These are phyloP conservation scores for Actinomortierella ambigua DNA, from an alignment of 371 early-diverging fungal species.

Conservation along the genomic window DNA sequence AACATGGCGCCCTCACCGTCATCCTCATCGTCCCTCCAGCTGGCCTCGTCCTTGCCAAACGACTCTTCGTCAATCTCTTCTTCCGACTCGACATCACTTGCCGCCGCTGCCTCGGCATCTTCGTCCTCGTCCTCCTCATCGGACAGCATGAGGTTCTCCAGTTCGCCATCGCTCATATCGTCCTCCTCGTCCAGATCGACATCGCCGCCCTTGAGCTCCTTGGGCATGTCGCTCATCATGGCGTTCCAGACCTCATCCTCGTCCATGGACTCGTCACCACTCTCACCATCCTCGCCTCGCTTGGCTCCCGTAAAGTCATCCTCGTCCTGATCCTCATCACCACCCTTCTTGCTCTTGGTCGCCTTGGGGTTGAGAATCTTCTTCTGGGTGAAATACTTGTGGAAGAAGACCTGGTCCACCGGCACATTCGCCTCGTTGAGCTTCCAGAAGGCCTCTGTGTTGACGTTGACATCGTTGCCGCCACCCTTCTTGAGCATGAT, in stretches of 20 bases:
- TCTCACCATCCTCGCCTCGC: conserved; percentile 47
- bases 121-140: conserved; percentile 52
- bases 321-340: conserved; percentile 49
- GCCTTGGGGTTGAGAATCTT: conserved; percentile 51
- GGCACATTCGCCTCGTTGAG: conserved; percentile 61
- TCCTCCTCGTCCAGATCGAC: conserved; percentile 66
- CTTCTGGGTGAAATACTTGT: conserved; percentile 76
- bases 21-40: conserved; percentile 51
- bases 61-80: conserved; percentile 49
- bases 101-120: conserved; percentile 20
- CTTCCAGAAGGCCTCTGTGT: conserved; percentile 66
- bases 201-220: conserved; percentile 54
- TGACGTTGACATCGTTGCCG: conserved; percentile 54
- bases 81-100: conserved; percentile 27
- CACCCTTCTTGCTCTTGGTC: conserved; percentile 47
- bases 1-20: conserved; percentile 50
- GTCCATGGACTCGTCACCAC: conserved; percentile 54
- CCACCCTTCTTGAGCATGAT: conserved; percentile 48
- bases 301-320: conserved; percentile 32
- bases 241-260: conserved; percentile 76
- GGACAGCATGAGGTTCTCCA: conserved; percentile 59
- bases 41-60: conserved; percentile 55
- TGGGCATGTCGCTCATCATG: conserved; percentile 73
- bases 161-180: conserved; percentile 51
- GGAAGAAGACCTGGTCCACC: conserved; percentile 82